A percentile compares a stretch with the other conserved stretches of the same genome.
Conservation (phyloP, 306 rosid genomes). For the Medicago lupulina region DNA sequence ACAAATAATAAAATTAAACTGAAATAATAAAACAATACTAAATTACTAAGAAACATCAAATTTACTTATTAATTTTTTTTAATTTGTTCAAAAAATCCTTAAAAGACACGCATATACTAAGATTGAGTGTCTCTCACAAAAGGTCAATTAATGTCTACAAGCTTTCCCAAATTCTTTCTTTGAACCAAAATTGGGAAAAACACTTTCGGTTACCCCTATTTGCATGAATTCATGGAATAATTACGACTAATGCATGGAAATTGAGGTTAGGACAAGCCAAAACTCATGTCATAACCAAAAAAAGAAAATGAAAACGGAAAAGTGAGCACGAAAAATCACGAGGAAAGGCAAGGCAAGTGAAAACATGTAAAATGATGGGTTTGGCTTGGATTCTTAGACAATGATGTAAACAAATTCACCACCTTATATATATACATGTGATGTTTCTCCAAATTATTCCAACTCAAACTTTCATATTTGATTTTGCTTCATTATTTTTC, state of each 20-base stretch:
- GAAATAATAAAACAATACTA: too few relatives aligned
- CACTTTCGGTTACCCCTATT: background rate
- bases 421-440: background rate
- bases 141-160: background rate
- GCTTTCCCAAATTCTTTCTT: background rate
- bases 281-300: background rate
- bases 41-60: too few relatives aligned
- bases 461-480: background rate
- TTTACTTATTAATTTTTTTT: too few relatives aligned
- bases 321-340: background rate
- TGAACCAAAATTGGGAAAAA: background rate
- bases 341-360: background rate
- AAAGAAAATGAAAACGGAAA: background rate
- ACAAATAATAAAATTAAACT: too few relatives aligned
- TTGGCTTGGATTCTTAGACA: background rate
- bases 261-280: background rate
- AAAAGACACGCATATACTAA: background rate
- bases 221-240: background rate
- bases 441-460: background rate
- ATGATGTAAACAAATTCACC: background rate
- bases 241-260: background rate
- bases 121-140: background rate
- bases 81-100: too few relatives aligned
- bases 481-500: background rate
- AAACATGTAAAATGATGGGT: background rate